These are phyloP conservation scores for Mycotypha africana DNA, from an alignment of 371 early-diverging fungal species.

Conservation along the genomic window DNA sequence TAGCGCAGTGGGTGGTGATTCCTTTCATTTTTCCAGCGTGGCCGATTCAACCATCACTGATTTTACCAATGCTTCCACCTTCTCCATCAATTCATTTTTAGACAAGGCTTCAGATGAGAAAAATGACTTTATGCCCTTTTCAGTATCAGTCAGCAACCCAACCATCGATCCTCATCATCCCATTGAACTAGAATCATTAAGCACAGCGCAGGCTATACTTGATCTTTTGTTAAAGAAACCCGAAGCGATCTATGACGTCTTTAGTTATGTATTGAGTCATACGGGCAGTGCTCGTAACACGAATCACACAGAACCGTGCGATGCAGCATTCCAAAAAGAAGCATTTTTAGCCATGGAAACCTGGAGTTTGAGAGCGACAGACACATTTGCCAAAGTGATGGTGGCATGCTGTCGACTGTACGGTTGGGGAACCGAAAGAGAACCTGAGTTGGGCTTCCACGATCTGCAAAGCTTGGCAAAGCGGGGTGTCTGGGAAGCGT, in stretches of 20 bases:
- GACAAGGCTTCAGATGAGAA: slow-evolving; percentile 7
- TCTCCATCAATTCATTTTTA: slow-evolving; percentile 14
- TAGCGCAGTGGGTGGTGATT: slow-evolving; percentile 5
- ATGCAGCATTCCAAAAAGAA: slow-evolving; percentile 18
- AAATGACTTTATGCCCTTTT: not conserved
- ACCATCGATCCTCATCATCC: not conserved
- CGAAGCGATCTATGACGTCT: slow-evolving; percentile 8
- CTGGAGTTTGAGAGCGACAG: slow-evolving; percentile 25
- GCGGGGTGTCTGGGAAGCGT: slow-evolving; percentile 32
- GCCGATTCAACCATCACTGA: slow-evolving; percentile 18
- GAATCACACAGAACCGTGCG: too few species aligned
- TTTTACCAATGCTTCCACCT: slow-evolving; percentile 13
- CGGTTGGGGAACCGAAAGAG: slow-evolving; percentile 33
- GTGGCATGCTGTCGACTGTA: slow-evolving; percentile 36
- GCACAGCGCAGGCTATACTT: slow-evolving; percentile 4
- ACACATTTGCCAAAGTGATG: slow-evolving; percentile 25
- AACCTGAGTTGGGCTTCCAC: slow-evolving; percentile 24
- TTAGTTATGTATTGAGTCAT: slow-evolving; percentile 8
- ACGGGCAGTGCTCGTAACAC: slow-evolving; percentile 6
- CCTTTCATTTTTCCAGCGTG: slow-evolving; percentile 13
- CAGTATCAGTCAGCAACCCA: not conserved
- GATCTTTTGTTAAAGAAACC: slow-evolving; percentile 7
- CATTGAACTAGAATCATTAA: not conserved
- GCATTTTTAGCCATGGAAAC: slow-evolving; percentile 24
- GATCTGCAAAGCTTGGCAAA: slow-evolving; percentile 24